Base-by-base conservation (phyloP, 2,329 filamentous ascomycete genomes). In the Scedosporium apiospermum region DNA sequence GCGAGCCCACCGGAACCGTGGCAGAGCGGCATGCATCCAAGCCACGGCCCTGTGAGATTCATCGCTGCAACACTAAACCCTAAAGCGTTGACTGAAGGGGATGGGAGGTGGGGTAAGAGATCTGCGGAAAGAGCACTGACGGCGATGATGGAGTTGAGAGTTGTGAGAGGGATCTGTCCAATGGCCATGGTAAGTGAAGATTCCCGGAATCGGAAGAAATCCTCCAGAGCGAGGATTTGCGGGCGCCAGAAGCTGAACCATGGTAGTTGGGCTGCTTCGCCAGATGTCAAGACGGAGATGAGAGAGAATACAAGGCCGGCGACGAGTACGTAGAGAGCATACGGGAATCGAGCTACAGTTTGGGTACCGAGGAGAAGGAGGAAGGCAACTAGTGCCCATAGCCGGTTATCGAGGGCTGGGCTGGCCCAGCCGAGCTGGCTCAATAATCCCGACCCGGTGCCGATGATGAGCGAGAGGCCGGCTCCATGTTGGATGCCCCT, bases 401-500 rank as follows among this genome's bases (percentile, higher is more conserved):
- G 68, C 3, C 88, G 82, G 71, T 96, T 96, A 74, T 97, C 92
- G 6, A 87, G 81, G 74, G 83, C 85, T 0, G 89, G 85, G 4
- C 76, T 71, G 1, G 80, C 75, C 91, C 91, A 96, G 12, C 80
- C 77, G 3, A 96, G 78, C 2, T 85, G 85, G 18, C 81, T 78
- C 12, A 95, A 79, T 63, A 96, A 81, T 57, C 79, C 82, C 0
- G 81, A 79, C 3, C 90, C 91, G 6, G 91, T 90, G 12, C 90
- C 89, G 63, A 96, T 82, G 62, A 92, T 83, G 16, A 98, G 82
- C 16, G 89, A 91, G 58, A 98, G 78, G 1, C 93, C 93, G 4
- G 93, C 93, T 44, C 93, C 93, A 58, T 97, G 85, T 75, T 98
- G 95, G 67, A 98, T 97, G 34, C 93, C 93, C 72, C 96, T 96